Base-by-base conservation (phyloP, 2,329 filamentous ascomycete genomes). In the Ciborinia camelliae region DNA sequence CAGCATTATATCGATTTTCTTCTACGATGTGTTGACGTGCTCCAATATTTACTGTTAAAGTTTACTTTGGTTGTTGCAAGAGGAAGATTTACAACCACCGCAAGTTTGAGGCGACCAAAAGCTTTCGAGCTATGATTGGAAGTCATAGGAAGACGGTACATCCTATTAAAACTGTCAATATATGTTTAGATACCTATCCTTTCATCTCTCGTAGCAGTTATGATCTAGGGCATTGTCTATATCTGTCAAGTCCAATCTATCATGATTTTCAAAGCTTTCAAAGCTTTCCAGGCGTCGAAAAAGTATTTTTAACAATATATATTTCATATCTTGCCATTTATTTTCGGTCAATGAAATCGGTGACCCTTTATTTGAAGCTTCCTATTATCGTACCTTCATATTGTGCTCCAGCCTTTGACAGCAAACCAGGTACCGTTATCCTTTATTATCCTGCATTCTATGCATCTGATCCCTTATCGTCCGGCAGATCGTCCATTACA, bases 401-500 rank as follows among this genome's bases (percentile, higher is more conserved):
- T 58, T 58, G 43, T 58, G 28, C 26, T 63, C 41, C 43, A 53
- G 35, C 43, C 53, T 63, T 58, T 54, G 48, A 50, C 53, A 50
- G 45, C 20, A 32, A 41, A 30, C 35, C 20, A 45, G 30, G 32
- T 26, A 43, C 37, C 23, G n/a, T 20, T 30, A 48, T 53, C 41
- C 50, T 57, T 47, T 47, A 20, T 37, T 63, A 10, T 32, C n/a
- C 23, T 57, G 51, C 61, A 58, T 57, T 57, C 61, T 54, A 63
- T 28, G 23, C 41, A 59, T 58, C 45, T 53, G 47, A 41, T 23
- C 30, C 52, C 62, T 58, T 63, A 39, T 57, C 39, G 51, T 48
- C 39, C 7, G 61, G 61, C 39, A 63, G 61, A 62, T 72, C 73
- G 57, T 78, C 81, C 35, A 85, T 75, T 18, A 86, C 79, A 10